Evolutionary conservation across 495 filamentous ascomycete species (phyloP).

Genomic region (Penicillium atrosanguineum): DNA sequence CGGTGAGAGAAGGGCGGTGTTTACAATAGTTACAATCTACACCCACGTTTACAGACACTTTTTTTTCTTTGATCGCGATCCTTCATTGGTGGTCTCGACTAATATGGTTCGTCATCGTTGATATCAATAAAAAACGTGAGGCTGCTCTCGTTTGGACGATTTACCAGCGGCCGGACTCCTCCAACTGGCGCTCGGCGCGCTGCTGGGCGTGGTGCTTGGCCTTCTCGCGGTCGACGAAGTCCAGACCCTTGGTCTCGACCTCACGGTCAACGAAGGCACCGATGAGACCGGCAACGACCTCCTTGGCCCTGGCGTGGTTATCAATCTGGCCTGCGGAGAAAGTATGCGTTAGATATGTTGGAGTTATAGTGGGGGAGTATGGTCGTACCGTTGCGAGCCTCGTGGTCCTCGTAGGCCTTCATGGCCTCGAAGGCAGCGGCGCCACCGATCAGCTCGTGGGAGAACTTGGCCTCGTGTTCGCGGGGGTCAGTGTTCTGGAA

Average conservation of each 20-base stretch:
- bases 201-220: slow-evolving; percentile 61
- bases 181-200: slow-evolving; percentile 42
- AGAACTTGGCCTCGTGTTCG: slow-evolving; percentile 53
- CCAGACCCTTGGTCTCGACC: slow-evolving; percentile 69
- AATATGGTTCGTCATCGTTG: background rate
- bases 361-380: too few relatives aligned
- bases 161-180: slow-evolving; percentile 15
- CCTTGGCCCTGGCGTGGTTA: slow-evolving; percentile 67
- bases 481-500: slow-evolving; percentile 44
- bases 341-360: background rate
- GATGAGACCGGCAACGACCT: slow-evolving; percentile 63
- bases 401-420: slow-evolving; percentile 68
- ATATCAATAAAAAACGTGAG: background rate
- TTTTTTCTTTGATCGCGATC: background rate
- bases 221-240: slow-evolving; percentile 65
- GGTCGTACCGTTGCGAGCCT: slow-evolving; percentile 56
- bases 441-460: slow-evolving; percentile 68
- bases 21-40: background rate
- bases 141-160: background rate
- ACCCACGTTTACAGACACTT: too few relatives aligned
- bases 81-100: background rate
- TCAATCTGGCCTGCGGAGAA: slow-evolving; percentile 55
- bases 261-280: slow-evolving; percentile 72
- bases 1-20: background rate
- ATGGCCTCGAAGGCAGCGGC: slow-evolving; percentile 73